Evolutionary conservation across 805 yeast genomes (phyloP), one percentile per base, ranked within the genome.

Genomic region (Wickerhamomyces rabaulensis): DNA sequence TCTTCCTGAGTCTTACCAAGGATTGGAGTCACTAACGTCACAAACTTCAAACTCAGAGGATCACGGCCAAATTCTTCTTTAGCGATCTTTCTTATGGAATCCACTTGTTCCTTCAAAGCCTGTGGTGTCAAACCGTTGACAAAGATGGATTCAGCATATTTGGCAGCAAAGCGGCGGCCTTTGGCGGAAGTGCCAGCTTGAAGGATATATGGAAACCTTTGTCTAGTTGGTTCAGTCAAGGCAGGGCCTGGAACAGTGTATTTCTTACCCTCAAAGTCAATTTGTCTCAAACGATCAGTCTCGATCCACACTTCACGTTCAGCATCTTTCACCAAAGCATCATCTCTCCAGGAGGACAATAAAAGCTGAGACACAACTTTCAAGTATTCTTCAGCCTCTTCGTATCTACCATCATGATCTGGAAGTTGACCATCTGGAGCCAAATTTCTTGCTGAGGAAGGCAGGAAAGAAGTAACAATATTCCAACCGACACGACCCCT

Each of bases 401-500:
- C 51, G 47, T 70, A 70, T 47, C 75, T 57, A 44, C 64, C 67
- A 33, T 62, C 68, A 43, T 66, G 71, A 4, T 61, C 62, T 13
- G 69, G 66, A 16, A 67, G 62, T 6, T 52, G 48, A 21, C 58
- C 64, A 7, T 62, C 65, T 33, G 65, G 63, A 22, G 66, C 50
- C 26, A 66, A 53, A 45, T 68, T 65, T 46, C 65, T 51, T 4
- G 72, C 63, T 3, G 73, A 71, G 47, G 66, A 58, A 33, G 64
- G 67, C 38, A 69, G 54, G 43, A 67, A 67, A 4, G 70, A 64
- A 10, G 68, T 59, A 17, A 70, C 74, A 8, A 70, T 62, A 49
- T 70, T 70, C 75, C 75, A 70, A 27, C 74, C 74, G 40, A 70
- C 52, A 49, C 74, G 57, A 15, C 75, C 74, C 19, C 60, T 56